Percentiles rank a stretch among this genome's conserved stretches.
phyloP scores from a whole-genome alignment of 2,329 filamentous ascomycete species.

The Hyphodiscus sp. region DNA sequence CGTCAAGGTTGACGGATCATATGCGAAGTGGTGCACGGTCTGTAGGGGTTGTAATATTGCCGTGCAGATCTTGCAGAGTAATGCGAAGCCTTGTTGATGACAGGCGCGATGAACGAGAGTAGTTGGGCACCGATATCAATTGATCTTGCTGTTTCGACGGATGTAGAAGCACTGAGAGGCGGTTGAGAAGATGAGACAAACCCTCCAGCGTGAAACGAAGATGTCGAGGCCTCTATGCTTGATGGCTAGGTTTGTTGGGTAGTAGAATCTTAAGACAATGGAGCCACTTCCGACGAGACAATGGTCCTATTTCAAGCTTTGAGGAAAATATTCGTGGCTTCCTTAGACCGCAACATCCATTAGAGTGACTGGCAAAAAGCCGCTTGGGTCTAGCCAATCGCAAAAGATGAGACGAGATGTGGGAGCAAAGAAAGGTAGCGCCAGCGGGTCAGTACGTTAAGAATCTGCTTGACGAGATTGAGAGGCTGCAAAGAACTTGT shows the following conservation, averaged over 20 bases:
- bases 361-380: slow-evolving; percentile 40
- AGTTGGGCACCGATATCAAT: slow-evolving; percentile 9
- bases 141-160: slow-evolving; percentile 10
- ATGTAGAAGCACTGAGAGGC: slow-evolving; percentile 15
- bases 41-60: slow-evolving; percentile 10
- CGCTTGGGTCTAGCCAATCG: slow-evolving; percentile 33
- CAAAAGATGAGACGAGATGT: slow-evolving; percentile 32
- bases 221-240: slow-evolving; percentile 14
- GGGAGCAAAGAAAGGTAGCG: slow-evolving; percentile 16
- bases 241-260: slow-evolving; percentile 17
- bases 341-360: slow-evolving; percentile 34
- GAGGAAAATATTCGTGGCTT: slow-evolving; percentile 37
- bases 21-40: slow-evolving; percentile 19
- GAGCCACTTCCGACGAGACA: slow-evolving; percentile 24
- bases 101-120: slow-evolving; percentile 12
- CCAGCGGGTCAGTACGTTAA: slow-evolving; percentile 28
- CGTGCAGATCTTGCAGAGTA: slow-evolving; percentile 10
- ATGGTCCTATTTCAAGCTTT: slow-evolving; percentile 32
- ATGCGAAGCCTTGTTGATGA: slow-evolving; percentile 14
- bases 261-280: slow-evolving; percentile 27
- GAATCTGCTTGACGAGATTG: slow-evolving; percentile 19
- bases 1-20: slow-evolving; percentile 31
- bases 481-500: slow-evolving; percentile 23
- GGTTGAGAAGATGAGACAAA: slow-evolving; percentile 19
- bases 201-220: slow-evolving; percentile 25